phyloP scores from a whole-genome alignment of 805 yeast species.

The Yarrowia deformans region DNA sequence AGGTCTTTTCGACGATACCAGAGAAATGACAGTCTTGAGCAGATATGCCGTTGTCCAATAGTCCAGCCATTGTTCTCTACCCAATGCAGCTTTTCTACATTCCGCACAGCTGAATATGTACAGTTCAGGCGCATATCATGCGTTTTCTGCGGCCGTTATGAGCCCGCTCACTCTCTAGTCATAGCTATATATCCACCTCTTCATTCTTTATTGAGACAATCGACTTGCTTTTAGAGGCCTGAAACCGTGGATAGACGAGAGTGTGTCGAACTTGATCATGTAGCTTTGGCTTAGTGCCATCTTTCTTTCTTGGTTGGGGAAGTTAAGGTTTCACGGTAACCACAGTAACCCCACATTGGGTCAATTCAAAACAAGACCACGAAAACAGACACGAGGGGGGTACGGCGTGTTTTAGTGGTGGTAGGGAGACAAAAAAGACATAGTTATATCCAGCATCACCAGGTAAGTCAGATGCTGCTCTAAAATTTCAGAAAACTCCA shows the following conservation, averaged over 20 bases:
- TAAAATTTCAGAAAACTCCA: not conserved
- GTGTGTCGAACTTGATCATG: too few relatives aligned
- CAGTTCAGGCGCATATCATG: not conserved
- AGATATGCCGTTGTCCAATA: too few relatives aligned
- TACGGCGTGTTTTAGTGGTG: not conserved
- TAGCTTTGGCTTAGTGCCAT: not conserved
- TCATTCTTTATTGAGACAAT: not conserved
- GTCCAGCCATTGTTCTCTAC: too few relatives aligned
- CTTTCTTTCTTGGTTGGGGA: not conserved
- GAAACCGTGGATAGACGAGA: not conserved
- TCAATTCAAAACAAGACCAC: constrained; percentile 30
- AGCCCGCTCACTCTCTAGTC: too few relatives aligned
- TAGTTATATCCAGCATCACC: too few relatives aligned
- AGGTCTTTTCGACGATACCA: not conserved
- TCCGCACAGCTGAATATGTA: constrained; percentile 4
- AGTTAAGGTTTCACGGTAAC: constrained; percentile 7
- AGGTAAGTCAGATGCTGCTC: too few relatives aligned
- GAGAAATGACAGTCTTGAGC: too few relatives aligned
- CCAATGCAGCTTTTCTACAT: not conserved
- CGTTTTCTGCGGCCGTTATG: not conserved
- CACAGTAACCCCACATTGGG: constrained; percentile 25
- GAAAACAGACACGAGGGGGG: constrained; percentile 22
- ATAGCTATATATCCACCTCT: not conserved
- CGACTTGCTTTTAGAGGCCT: not conserved
- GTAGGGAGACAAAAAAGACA: not conserved